Evolutionary conservation across 257 asterid species (phyloP).

Genomic region (Gentiana macrophylla): DNA sequence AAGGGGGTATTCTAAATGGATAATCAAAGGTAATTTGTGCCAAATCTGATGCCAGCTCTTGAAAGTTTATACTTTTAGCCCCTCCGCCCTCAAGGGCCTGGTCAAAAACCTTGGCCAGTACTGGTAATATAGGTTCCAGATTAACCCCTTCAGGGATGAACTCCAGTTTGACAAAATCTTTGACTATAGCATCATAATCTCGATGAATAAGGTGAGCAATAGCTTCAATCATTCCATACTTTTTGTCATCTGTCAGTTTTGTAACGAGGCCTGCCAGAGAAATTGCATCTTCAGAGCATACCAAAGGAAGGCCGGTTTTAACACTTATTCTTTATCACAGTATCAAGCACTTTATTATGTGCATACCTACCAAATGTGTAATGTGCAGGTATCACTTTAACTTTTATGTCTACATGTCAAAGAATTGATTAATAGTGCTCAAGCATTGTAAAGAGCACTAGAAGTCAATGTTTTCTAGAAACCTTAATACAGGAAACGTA

Average conservation of each 20-base stretch:
- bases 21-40: constrained; percentile 98
- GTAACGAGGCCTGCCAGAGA: constrained; percentile 77
- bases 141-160: constrained; percentile 93
- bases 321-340: constrained; percentile 1
- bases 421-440: too few relatives aligned
- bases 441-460: too few relatives aligned
- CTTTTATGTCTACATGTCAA: too few relatives aligned
- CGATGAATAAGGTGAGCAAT: constrained; percentile 98
- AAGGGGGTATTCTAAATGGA: constrained; percentile 95
- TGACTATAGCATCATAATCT: constrained; percentile 87
- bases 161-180: constrained; percentile 88
- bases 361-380: too few relatives aligned
- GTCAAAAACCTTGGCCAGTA: constrained; percentile 95
- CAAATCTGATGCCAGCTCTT: constrained; percentile 94
- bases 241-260: constrained; percentile 90
- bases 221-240: constrained; percentile 98
- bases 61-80: constrained; percentile 89
- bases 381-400: too few relatives aligned
- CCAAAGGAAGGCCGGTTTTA: constrained; percentile 1
- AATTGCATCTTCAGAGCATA: constrained; percentile 1
- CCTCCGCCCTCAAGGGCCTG: constrained; percentile 99
- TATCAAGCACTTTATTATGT: too few relatives aligned
- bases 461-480: too few relatives aligned
- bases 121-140: constrained; percentile 91
- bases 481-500: too few relatives aligned